Base-by-base conservation (phyloP, 306 rosid genomes). In the barrel medic (Medicago truncatula) region DNA sequence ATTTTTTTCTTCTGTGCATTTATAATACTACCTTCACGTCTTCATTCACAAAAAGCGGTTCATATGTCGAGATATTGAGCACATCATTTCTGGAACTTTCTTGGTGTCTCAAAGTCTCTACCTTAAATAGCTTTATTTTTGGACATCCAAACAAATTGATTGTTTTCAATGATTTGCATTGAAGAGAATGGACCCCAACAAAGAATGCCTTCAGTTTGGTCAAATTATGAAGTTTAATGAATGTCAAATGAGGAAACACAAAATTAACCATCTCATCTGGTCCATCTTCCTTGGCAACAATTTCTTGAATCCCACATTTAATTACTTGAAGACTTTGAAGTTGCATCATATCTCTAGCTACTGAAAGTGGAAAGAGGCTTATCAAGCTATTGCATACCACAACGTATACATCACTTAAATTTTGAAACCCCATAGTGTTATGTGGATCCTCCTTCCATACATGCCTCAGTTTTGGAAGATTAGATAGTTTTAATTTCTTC, bases 221-320 rank as follows among this genome's bases (percentile, higher is more conserved):
- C 39, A 59, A 59, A 59, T 5, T 0, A 0, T 1, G 10, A 25
- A 59, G 65, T 13, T 1, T 34, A 11, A 59, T 31, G 34, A 3
- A 13, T 9, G 8, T 23, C 25, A 59, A 59, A 59, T 59, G 8
- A 59, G 65, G 65, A 59, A 59, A 59, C 65, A 12, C 65, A 59
- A 59, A 59, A 1, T 59, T 10, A 23, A 25, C n/a, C 12, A 23
- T 59, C 65, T 25, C 39, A 1, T 21, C n/a, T 2, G 8, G 10
- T 59, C 8, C 65, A 23, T 25, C 65, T 13, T 59, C 62, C 34
- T 56, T 56, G 62, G 15, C 34, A 56, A 56, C 62, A 18, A 56
- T 56, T 20, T 20, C 34, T 20, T 56, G 6, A 56, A 56, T 56
- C 34, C 34, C n/a, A n/a, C n/a, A n/a, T n/a, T n/a, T n/a, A n/a